Base-by-base conservation (phyloP, 2,329 filamentous ascomycete genomes). In the Claviceps sorghi region DNA sequence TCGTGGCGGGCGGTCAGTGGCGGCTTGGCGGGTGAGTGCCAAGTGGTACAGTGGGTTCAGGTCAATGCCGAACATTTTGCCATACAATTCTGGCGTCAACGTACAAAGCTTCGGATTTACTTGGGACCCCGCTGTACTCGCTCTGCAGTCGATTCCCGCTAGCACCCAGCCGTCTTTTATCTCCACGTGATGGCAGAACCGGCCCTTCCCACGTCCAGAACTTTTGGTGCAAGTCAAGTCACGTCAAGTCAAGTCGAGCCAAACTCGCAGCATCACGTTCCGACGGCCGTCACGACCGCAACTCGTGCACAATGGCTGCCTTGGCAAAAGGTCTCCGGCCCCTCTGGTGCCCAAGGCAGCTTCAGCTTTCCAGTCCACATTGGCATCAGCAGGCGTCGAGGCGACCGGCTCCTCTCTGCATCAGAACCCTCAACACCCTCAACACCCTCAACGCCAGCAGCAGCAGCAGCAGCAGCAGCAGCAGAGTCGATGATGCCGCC, bases 321-420 rank as follows among this genome's bases (percentile, higher is more conserved):
- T 54, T 69, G 40, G 57, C 64, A 51, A 64, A 59, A 50, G 60
- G 65, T 51, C 53, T 70, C 45, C 64, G 67, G 61, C 65, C 67
- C 44, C 49, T 71, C 15, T 61, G 62, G 59, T 69, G 67, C 56
- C 57, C 63, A 48, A 60, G 63, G 54, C 62, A 64, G 53, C 53
- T 64, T 43, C 51, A 64, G 53, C 53, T 64, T 42, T 50, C 58
- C 36, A 61, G 54, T 50, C 53, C 60, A 40, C 66, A 65, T 61
- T 65, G 61, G 60, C 59, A 59, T 53, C 61, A 60, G 42, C 51
- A 59, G 22, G 51, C 58, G 53, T 55, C 58, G 57, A 56, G 56
- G 52, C 60, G 55, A 48, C 38, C 58, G 49, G 57, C 51, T 51
- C 56, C 61, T 36, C 60, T 62, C n/a, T 56, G 55, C 55, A 57